Evolutionary conservation across 371 early-diverging fungal genomes (phyloP), one percentile per base, ranked within the genome.

Genomic region (Chytridium lagenaria): DNA sequence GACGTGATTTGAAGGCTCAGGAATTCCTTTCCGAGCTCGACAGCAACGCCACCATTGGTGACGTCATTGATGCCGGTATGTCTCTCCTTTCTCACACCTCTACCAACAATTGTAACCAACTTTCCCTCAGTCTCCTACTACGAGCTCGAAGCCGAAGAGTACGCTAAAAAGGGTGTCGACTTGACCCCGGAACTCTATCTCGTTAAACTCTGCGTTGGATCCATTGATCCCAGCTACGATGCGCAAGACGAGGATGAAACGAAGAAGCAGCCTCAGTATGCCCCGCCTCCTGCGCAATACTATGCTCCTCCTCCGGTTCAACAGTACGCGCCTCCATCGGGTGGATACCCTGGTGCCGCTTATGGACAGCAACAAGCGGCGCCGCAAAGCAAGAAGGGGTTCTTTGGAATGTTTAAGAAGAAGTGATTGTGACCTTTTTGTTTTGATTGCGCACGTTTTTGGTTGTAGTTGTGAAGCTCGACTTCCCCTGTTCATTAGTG

Each of bases 81-180:
- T n/a, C n/a, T n/a, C n/a, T n/a, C n/a, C n/a, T n/a, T n/a, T n/a
- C n/a, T n/a, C n/a, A n/a, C n/a, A n/a, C n/a, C n/a, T n/a, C n/a
- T n/a, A n/a, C n/a, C n/a, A n/a, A n/a, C n/a, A n/a, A n/a, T n/a
- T n/a, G n/a, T n/a, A n/a, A n/a, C n/a, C n/a, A n/a, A n/a, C n/a
- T n/a, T n/a, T n/a, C n/a, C n/a, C n/a, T n/a, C n/a, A 59, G 73
- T 73, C 30, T 55, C 57, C 12, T 68, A 77, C 50, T 77, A 66
- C 38, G 77, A 77, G 73, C 12, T 77, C 49, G 77, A 77, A 57
- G 59, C 61, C 61, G 57, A 67, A 51, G 77, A 77, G 70, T 66
- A 72, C 55, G 26, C 12, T 39, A 50, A 51, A 59, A 73, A 70
- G 40, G 73, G 73, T 1, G 67, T 66, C 23, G 69, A 73, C 28